Base-by-base conservation (phyloP, 129 eudicot genomes). In the Ambrosia trifida region DNA sequence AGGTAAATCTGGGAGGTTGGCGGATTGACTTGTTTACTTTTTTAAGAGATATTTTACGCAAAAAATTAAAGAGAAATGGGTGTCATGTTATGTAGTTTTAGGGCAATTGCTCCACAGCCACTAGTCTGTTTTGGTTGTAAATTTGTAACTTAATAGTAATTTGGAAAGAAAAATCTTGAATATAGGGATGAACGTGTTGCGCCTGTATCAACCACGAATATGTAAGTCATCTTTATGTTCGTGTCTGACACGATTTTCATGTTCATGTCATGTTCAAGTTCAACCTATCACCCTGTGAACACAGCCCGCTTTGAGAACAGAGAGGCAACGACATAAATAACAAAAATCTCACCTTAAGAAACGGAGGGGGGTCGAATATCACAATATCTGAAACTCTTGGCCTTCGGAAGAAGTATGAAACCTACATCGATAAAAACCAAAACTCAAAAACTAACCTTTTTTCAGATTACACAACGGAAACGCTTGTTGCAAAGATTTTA, bases 381-480 rank as follows among this genome's bases (percentile, higher is more conserved):
- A 93, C 98, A 35, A 93, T 89, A 59, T 93, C 96, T 3, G 86
- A 83, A 52, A 93, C 90, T 77, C 87, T 90, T 61, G 96, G 98
- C 32, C 79, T 69, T 78, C 85, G 82, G 84, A 93, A 93, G 43
- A 87, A 14, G 78, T 93, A 93, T 43, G 98, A 93, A 76, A 89
- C 98, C 98, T 93, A 83, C 35, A 81, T 73, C 65, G 67, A 32
- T 41, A 60, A 62, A 11, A 6, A 9, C 3, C 2, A 47, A 18
- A 33, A 4, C 2, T 76, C 75, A 68, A 20, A 19, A 53, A 8
- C 60, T 7, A 19, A 19, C 32, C 6, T 19, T 53, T 18, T 7
- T 17, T 19, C 31, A 53, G 18, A 18, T 3, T 18, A 17, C 60
- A 38, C 43, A 38, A 38, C 1, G 43, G 43, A 38, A 38, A 38